Evolutionary conservation across 2,329 filamentous ascomycete genomes (phyloP).

Genomic region (Arthrobotrys musiformis): DNA sequence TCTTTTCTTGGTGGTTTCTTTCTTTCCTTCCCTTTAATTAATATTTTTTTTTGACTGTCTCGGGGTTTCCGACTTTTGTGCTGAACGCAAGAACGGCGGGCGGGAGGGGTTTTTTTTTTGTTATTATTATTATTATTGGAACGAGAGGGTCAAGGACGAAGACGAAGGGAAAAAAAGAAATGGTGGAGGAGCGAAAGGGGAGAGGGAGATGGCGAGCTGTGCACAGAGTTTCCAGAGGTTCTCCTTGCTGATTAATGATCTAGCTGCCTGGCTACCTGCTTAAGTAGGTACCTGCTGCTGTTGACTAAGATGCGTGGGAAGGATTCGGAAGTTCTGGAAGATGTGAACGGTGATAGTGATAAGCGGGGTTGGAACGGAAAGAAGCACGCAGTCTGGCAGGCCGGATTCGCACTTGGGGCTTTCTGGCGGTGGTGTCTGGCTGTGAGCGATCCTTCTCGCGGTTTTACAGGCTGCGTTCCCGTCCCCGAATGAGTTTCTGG

Average conservation of each 20-base stretch:
- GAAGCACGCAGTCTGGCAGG: conserved; percentile 6
- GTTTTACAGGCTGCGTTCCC: not conserved
- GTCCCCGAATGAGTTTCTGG: not conserved
- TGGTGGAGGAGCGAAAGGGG: not conserved
- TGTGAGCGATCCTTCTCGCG: not conserved
- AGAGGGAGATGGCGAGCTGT: conserved; percentile 13
- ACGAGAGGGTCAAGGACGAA: not conserved
- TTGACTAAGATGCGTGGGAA: not conserved
- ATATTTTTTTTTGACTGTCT: not conserved
- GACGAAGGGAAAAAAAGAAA: no score
- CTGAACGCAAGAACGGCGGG: not conserved
- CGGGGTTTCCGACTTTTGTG: not conserved
- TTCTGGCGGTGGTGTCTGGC: not conserved
- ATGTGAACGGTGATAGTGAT: not conserved
- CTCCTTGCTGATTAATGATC: not conserved
- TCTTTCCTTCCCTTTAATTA: not conserved
- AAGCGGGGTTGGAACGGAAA: conserved; percentile 16
- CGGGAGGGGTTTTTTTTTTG: not conserved
- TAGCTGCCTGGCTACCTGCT: conserved; percentile 13
- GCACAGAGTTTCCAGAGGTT: conserved; percentile 4
- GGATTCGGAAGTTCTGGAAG: not conserved
- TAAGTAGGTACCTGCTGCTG: conserved; percentile 10
- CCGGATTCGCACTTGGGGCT: not conserved
- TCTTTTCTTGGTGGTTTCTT: not conserved
- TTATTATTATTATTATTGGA: no score